A percentile compares a stretch with the other conserved stretches of the same genome.
Evolutionary conservation across 225 moss, liverwort and hornwort genomes (phyloP).

Genomic region (Antitrichia curtipendula): DNA sequence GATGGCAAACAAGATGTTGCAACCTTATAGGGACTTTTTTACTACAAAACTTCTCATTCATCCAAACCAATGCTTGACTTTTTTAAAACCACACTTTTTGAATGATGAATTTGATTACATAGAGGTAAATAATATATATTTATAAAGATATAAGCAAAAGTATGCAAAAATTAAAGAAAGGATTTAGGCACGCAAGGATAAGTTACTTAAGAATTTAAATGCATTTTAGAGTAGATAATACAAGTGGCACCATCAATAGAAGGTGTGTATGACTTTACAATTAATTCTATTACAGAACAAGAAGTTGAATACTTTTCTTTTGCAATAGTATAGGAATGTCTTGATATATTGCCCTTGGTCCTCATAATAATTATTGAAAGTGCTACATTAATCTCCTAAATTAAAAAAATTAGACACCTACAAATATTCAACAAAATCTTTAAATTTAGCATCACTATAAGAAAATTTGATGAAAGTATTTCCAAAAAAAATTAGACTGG

Average conservation of each 20-base stretch:
- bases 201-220: too few species aligned
- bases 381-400: not conserved
- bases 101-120: not conserved
- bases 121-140: not conserved
- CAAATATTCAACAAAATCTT: too few species aligned
- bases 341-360: not conserved
- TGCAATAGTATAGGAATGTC: not conserved
- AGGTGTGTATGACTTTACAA: not conserved
- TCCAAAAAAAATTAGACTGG: too few species aligned
- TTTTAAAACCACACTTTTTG: not conserved
- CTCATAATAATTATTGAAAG: not conserved
- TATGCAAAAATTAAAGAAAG: not conserved
- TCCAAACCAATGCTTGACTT: not conserved
- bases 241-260: too few species aligned
- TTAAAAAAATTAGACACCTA: too few species aligned
- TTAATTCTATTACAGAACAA: not conserved
- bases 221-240: too few species aligned
- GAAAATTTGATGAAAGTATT: too few species aligned
- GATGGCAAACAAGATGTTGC: rapidly evolving
- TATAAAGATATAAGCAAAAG: not conserved
- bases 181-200: too few species aligned
- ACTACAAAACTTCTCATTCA: not conserved
- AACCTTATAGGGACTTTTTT: not conserved
- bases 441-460: too few species aligned
- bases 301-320: too few species aligned